Conservation (phyloP, 192 early-diverging fungal genomes). For the Gigaspora rosea region DNA sequence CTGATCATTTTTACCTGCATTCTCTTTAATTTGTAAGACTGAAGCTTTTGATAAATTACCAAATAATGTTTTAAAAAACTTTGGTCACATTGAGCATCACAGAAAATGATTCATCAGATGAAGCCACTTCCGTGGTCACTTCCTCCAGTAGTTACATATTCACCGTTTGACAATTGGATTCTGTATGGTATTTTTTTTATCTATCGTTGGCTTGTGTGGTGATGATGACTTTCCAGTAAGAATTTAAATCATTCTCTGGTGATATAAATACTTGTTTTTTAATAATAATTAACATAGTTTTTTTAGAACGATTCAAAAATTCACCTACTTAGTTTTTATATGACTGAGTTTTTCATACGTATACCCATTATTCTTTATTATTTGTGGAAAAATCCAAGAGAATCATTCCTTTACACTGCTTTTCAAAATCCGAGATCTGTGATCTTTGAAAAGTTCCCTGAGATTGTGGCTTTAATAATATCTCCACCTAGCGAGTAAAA, state of each 20-base stretch:
- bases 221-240: conserved; percentile 6
- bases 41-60: conserved; percentile 12
- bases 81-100: conserved; percentile 12
- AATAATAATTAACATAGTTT: conserved; percentile 2
- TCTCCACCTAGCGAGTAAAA: too few relatives aligned
- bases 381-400: conserved; percentile 12
- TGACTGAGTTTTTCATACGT: not conserved
- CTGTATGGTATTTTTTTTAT: not conserved
- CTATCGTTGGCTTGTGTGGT: not conserved
- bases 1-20: too few relatives aligned
- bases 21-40: too few relatives aligned
- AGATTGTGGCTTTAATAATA: conserved; percentile 13
- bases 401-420: conserved; percentile 1
- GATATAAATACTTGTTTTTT: conserved; percentile 19
- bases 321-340: not conserved
- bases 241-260: conserved; percentile 1
- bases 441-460: not conserved
- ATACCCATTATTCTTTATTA: conserved; percentile 16
- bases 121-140: conserved; percentile 2
- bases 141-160: conserved; percentile 5
- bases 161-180: not conserved
- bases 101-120: conserved; percentile 7
- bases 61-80: not conserved
- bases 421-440: conserved; percentile 8
- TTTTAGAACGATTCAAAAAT: not conserved